A percentile compares a stretch with the other conserved stretches of the same genome.
phyloP scores from a whole-genome alignment of 2,329 filamentous ascomycete genomes.

The Mycogone perniciosa region DNA sequence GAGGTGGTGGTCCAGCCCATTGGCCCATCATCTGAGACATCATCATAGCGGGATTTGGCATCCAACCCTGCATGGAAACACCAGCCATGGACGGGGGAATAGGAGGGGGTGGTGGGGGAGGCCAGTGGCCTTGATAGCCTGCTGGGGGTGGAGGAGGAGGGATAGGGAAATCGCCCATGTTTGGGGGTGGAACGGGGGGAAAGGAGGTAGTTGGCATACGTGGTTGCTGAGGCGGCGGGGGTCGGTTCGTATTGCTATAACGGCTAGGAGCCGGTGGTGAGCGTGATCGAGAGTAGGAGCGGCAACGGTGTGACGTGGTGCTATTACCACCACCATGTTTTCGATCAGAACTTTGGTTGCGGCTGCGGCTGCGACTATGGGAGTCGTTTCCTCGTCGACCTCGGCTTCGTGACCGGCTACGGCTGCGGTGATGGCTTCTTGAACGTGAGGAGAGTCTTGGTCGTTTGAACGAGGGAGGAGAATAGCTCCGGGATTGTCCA shows the following conservation, averaged over 20 bases:
- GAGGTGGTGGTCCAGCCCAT: slow-evolving; percentile 19
- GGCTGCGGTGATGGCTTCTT: slow-evolving; percentile 21
- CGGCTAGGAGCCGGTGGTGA: slow-evolving; percentile 1
- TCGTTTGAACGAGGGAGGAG: slow-evolving; percentile 26
- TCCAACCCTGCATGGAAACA: slow-evolving; percentile 21
- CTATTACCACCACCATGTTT: not conserved
- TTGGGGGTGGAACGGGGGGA: not conserved
- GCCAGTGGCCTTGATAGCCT: slow-evolving; percentile 38
- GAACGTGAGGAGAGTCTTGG: slow-evolving; percentile 22
- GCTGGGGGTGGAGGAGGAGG: slow-evolving; percentile 30
- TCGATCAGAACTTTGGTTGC: slow-evolving; percentile 6
- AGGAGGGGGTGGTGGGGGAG: slow-evolving; percentile 29
- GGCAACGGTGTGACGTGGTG: not conserved
- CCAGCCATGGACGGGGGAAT: slow-evolving; percentile 17
- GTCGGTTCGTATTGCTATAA: slow-evolving; percentile 6
- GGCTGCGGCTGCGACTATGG: slow-evolving; percentile 27
- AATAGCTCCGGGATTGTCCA: slow-evolving; percentile 25
- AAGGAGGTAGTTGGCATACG: slow-evolving; percentile 16
- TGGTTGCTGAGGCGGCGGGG: slow-evolving; percentile 18
- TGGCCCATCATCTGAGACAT: slow-evolving; percentile 22
- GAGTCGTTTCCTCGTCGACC: slow-evolving; percentile 11
- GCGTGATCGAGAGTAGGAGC: slow-evolving; percentile 7
- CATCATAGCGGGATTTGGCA: slow-evolving; percentile 21
- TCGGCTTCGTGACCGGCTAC: slow-evolving; percentile 16
- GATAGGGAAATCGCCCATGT: slow-evolving; percentile 24